Conservation (phyloP, 768 basidiomycete genomes). For the Amanita jacksonii region DNA sequence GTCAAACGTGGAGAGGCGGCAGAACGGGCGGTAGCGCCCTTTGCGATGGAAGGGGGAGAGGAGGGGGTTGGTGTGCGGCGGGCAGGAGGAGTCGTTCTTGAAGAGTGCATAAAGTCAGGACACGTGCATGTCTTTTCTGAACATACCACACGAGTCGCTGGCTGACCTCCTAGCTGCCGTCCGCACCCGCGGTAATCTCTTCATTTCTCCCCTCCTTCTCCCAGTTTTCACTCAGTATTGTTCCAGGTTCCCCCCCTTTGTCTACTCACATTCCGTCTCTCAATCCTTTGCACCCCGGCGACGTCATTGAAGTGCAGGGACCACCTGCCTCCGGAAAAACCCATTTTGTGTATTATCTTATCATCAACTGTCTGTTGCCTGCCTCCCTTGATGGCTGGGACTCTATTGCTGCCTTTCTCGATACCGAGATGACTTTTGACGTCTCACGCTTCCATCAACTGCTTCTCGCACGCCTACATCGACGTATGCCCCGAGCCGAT, state of each 20-base stretch:
- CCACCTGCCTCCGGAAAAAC: conserved; percentile 70
- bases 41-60: conserved; percentile 35
- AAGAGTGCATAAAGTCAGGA: conserved; percentile 16
- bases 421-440: conserved; percentile 62
- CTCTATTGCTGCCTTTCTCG: conserved; percentile 58
- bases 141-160: conserved; percentile 8
- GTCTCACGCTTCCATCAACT: conserved; percentile 43
- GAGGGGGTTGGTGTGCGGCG: conserved; percentile 28
- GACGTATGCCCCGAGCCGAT: conserved; percentile 15
- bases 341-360: conserved; percentile 60
- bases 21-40: conserved; percentile 55
- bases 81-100: conserved; percentile 36
- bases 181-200: too few relatives aligned
- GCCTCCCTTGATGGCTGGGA: conserved; percentile 45
- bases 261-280: conserved; percentile 11
- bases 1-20: conserved; percentile 49
- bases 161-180: conserved; percentile 9
- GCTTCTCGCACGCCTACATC: conserved; percentile 36
- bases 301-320: conserved; percentile 72
- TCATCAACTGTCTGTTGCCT: conserved; percentile 36
- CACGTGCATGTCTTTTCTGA: conserved; percentile 9
- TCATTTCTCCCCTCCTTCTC: conserved; percentile 7
- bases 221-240: too few relatives aligned
- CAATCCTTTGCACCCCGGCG: conserved; percentile 32
- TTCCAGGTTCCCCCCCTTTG: too few relatives aligned